Evolutionary conservation across 306 rosid species (phyloP).

Genomic region (Prunus kanzakura): DNA sequence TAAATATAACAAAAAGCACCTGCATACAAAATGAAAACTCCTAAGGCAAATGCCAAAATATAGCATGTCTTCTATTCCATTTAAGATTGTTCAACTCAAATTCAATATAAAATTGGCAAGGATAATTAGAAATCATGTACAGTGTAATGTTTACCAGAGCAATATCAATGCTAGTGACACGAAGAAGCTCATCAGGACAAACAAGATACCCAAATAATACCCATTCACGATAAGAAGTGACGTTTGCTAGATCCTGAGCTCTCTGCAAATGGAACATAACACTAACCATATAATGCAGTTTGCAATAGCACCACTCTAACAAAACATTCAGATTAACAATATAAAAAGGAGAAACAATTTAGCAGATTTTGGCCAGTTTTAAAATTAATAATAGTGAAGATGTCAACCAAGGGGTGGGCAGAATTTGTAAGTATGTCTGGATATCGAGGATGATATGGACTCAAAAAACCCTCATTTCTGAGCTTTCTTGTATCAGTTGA

Average conservation of each 20-base stretch:
- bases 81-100: conserved; percentile 18
- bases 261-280: conserved; percentile 51
- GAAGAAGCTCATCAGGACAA: conserved; percentile 98
- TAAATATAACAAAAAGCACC: not conserved
- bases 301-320: conserved; percentile 9
- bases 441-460: conserved; percentile 99
- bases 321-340: not conserved
- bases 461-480: conserved; percentile 93
- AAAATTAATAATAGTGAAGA: not conserved
- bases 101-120: conserved; percentile 14
- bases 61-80: not conserved
- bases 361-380: not conserved
- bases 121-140: conserved; percentile 9
- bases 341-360: not conserved
- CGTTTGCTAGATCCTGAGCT: conserved; percentile 98
- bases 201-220: conserved; percentile 96
- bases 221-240: conserved; percentile 97
- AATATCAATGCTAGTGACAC: conserved; percentile 97
- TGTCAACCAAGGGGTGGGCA: conserved; percentile 91
- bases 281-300: conserved; percentile 18
- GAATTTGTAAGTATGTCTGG: conserved; percentile 99
- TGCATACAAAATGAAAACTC: not conserved
- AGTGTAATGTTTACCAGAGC: conserved; percentile 65
- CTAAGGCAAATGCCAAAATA: not conserved
- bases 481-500: conserved; percentile 98